Evolutionary conservation across 768 basidiomycete genomes (phyloP), one percentile per base, ranked within the genome.

Genomic region (Mycena indigotica): DNA sequence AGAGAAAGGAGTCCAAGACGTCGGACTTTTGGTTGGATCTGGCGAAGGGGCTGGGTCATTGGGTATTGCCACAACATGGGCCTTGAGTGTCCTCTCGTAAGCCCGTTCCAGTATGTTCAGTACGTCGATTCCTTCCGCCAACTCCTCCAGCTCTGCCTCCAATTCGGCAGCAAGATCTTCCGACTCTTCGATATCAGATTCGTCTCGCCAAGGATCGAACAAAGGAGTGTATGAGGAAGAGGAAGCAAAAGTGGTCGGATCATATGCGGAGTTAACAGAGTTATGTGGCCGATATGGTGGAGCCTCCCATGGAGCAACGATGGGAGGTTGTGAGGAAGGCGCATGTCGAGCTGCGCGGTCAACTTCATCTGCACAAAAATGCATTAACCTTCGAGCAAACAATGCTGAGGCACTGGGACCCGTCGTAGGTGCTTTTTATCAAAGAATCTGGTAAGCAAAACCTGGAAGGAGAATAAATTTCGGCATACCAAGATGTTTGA

Each of bases 381-480:
- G 93, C 88, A 96, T 96, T 28, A 96, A 77, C 29, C 91, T 80
- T 19, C 86, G 78, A 2, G 91, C 90, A 59, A 89, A 89, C 4
- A 89, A 76, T 0, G 88, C 82, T 56, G 67, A 77, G 3, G 74
- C 75, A 50, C 54, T 64, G 64, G 45, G 67, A 24, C 49, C 53
- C 3, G 67, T n/a, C 55, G 40, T 32, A 52, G 61, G 28, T 61
- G 24, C 26, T 72, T 68, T 69, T 39, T 10, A 24, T 10, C 16
- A 30, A 46, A 32, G 26, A 13, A 19, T 29, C 28, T 40, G 28
- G 8, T n/a, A 25, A 44, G 30, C 32, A 10, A 21, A 21, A 8
- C 12, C 39, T 39, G 60, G 50, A 52, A 50, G 39, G 50, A 58
- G 6, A 51, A 29, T 39, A 46, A 52, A 50, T 38, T 56, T 29